Conservation (phyloP, 129 eudicot genomes). For the Apium graveolens region DNA sequence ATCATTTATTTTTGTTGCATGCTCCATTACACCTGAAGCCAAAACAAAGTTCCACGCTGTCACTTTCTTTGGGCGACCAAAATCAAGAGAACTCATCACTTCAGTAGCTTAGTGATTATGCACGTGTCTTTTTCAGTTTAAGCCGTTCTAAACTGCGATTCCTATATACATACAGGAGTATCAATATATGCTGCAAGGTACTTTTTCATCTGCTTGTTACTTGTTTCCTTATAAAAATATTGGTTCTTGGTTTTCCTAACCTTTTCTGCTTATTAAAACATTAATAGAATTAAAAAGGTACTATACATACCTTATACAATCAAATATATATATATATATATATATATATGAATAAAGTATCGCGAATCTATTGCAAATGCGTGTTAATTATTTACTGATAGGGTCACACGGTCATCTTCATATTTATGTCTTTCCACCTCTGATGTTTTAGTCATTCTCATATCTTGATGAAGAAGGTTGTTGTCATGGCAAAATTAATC, state of each 20-base stretch:
- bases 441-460: not conserved
- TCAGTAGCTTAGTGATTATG: not conserved
- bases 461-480: no score
- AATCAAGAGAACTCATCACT: not conserved
- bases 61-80: constrained; percentile 7
- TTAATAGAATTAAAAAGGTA: no score
- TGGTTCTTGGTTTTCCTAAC: not conserved
- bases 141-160: not conserved
- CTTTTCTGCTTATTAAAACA: not conserved
- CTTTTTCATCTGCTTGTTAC: not conserved
- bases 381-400: no score
- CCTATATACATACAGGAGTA: not conserved
- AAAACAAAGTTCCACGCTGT: constrained; percentile 1
- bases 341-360: no score
- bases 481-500: no score
- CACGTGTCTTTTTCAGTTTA: not conserved
- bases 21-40: constrained; percentile 6
- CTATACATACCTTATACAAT: no score
- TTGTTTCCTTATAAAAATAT: not conserved
- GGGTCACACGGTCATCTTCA: no score
- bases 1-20: not conserved
- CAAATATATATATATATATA: no score
- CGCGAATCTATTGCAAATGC: no score
- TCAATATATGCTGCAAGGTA: not conserved
- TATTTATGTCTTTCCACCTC: not conserved